phyloP scores from a whole-genome alignment of 1,284 basidiomycete species.

The Pyrrhoderma lamaoense region DNA sequence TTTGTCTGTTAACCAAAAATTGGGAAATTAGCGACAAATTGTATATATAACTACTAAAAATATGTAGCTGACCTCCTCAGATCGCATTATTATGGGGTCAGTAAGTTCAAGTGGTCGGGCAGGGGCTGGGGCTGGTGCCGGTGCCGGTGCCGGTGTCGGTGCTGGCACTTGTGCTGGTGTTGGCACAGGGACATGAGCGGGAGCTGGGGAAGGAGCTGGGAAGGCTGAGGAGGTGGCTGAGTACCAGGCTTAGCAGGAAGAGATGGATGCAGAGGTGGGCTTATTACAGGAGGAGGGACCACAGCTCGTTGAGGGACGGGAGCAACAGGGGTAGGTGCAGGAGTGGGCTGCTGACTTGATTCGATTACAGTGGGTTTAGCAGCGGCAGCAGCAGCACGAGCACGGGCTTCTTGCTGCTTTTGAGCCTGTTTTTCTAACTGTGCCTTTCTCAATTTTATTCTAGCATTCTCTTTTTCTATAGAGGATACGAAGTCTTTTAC shows the following conservation, averaged over 20 bases:
- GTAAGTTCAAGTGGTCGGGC: conserved; percentile 24
- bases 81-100: conserved; percentile 48
- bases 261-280: conserved; percentile 56
- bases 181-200: conserved; percentile 21
- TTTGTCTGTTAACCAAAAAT: conserved; percentile 46
- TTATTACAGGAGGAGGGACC: conserved; percentile 21
- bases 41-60: no score
- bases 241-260: conserved; percentile 47
- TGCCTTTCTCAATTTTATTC: conserved; percentile 55
- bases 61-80: conserved; percentile 47
- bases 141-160: conserved; percentile 12
- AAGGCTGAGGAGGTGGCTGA: conserved; percentile 27
- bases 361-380: conserved; percentile 23
- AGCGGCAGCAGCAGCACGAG: conserved; percentile 27
- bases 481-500: conserved; percentile 67
- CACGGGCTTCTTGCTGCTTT: conserved; percentile 37
- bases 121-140: conserved; percentile 20
- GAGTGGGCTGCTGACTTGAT: conserved; percentile 16
- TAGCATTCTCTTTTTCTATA: conserved; percentile 56
- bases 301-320: conserved; percentile 22
- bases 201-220: conserved; percentile 18
- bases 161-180: not conserved
- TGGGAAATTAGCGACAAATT: not conserved
- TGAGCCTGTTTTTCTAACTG: conserved; percentile 42
- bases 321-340: conserved; percentile 8